Base-by-base conservation (phyloP, 352 stramenopile species). In the Pythium grandisporangium region DNA sequence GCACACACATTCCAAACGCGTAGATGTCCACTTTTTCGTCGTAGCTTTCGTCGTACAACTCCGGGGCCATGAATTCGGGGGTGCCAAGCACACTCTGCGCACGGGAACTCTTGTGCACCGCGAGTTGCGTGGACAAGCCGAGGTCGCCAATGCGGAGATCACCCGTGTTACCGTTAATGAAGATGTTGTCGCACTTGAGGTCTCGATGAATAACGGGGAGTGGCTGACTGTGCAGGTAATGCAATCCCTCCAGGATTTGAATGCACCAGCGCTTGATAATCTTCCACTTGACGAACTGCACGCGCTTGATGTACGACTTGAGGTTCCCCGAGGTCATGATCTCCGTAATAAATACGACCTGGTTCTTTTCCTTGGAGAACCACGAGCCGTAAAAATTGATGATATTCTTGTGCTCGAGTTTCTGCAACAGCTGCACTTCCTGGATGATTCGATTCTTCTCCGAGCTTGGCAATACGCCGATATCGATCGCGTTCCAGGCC, bases 271-370 rank as follows among this genome's bases (percentile, higher is more conserved):
- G 72, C 70, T 98, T 98, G 45, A 98, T 95, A 61, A 98, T 98
- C 55, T 98, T 98, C 93, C 94, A 99, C 55, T 97, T 93, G 53
- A 99, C 93, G 35, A 98, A 94, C 61, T 98, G 86, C 27, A 98
- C 94, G 56, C 97, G 96, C 55, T 96, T 96, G 55, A 99, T 98
- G 54, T 98, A 99, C 39, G 69, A 93, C 50, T 96, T 96, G 32
- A 97, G 70, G 22, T 83, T 96, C 16, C 91, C 96, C 6, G 89
- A 98, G 2, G 88, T 97, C 60, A 99, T 92, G 63, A 99, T 98
- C 68, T 99, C 95, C 3, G 96, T 99, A 40, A 99, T 98, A 55
- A 99, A 99, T 55, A 98, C 93, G 5, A 99, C 93, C 47, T 98
- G 80, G 56, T 99, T 96, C 63, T 95, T 94, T 63, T 99, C 96